Percentiles rank a stretch among this genome's conserved stretches.
phyloP scores from a whole-genome alignment of 352 stramenopile genomes.

The Peronospora farinosa region DNA sequence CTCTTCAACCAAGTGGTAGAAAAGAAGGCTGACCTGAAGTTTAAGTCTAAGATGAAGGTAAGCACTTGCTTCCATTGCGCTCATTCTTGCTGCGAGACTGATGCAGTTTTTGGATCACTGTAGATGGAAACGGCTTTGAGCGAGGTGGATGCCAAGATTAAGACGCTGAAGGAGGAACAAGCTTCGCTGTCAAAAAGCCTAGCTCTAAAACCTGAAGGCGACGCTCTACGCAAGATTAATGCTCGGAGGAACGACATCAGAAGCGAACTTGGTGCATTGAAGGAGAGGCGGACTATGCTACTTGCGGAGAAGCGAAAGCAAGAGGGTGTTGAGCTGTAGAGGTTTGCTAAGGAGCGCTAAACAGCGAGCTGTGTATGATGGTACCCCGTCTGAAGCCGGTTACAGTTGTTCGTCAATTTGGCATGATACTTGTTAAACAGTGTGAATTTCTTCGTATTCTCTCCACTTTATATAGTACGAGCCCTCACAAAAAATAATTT shows the following conservation, averaged over 20 bases:
- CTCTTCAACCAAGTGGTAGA: slow-evolving; percentile 87
- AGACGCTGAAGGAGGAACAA: slow-evolving; percentile 78
- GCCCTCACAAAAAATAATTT: slow-evolving; percentile 7
- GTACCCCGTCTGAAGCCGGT: slow-evolving; percentile 8
- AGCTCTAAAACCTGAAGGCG: slow-evolving; percentile 64
- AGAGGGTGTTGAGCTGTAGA: slow-evolving; percentile 52
- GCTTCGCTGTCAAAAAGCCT: slow-evolving; percentile 68
- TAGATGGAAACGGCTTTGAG: slow-evolving; percentile 77
- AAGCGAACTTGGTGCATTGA: slow-evolving; percentile 76
- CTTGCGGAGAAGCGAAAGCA: slow-evolving; percentile 77
- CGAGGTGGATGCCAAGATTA: slow-evolving; percentile 75
- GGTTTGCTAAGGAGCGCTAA: slow-evolving; percentile 9
- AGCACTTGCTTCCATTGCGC: not conserved
- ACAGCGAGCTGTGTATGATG: slow-evolving; percentile 15
- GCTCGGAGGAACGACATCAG: slow-evolving; percentile 76
- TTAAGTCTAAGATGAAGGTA: slow-evolving; percentile 87
- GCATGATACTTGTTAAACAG: slow-evolving; percentile 30
- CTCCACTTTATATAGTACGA: slow-evolving; percentile 6
- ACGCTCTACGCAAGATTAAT: slow-evolving; percentile 80
- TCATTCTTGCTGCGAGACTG: not conserved
- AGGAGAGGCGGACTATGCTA: slow-evolving; percentile 75
- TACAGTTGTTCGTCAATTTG: slow-evolving; percentile 19
- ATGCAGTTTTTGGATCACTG: slow-evolving; percentile 2
- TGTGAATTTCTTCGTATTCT: slow-evolving; percentile 25
- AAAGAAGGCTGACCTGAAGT: slow-evolving; percentile 85